A percentile compares a stretch with the other conserved stretches of the same genome.
These are phyloP conservation scores for Oryza brachyantha DNA, from an alignment of 176 grass and related monocot species.

Conservation along the genomic window DNA sequence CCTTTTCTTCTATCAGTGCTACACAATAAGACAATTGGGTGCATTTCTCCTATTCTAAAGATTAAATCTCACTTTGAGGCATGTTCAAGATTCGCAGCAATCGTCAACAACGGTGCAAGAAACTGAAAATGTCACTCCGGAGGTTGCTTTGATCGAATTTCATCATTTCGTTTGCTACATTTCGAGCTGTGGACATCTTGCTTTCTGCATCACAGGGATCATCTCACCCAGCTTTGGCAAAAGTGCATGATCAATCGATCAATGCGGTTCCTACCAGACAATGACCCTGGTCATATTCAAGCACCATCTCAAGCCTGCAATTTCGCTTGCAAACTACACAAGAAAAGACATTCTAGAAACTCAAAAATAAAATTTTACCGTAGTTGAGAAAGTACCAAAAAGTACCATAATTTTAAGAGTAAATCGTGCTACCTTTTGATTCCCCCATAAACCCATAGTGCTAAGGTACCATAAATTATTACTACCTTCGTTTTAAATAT, in stretches of 20 bases:
- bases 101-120: not conserved
- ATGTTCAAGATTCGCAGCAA: not conserved
- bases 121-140: not conserved
- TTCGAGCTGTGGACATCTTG: not conserved
- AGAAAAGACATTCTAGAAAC: not conserved
- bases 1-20: not conserved
- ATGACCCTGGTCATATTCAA: not conserved
- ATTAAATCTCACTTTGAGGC: not conserved
- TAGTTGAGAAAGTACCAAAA: not conserved
- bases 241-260: conserved; percentile 16
- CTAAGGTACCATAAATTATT: too few species aligned
- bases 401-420: not conserved
- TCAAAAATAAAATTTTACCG: not conserved
- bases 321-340: not conserved
- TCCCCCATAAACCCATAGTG: too few species aligned
- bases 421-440: too few species aligned
- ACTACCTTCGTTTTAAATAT: too few species aligned
- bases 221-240: not conserved
- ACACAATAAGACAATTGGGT: not conserved
- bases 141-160: not conserved
- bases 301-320: not conserved
- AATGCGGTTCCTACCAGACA: conserved; percentile 14
- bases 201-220: conserved; percentile 13
- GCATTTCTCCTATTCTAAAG: too few species aligned
- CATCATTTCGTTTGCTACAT: not conserved